Percentiles rank a stretch among this genome's conserved stretches.
Conservation (phyloP, 371 early-diverging fungal genomes). For the Circinella minor region DNA sequence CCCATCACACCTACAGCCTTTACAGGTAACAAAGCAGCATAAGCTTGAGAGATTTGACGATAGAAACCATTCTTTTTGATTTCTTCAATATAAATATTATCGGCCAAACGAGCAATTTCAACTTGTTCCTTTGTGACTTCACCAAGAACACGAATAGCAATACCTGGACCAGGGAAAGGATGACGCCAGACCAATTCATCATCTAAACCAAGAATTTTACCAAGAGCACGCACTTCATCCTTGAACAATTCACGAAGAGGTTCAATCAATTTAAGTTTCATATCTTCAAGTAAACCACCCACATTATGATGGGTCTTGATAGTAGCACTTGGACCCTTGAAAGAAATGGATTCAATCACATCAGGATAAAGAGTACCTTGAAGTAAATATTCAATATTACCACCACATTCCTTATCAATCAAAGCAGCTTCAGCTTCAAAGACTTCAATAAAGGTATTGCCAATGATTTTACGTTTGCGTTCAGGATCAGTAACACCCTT, state of each 20-base stretch:
- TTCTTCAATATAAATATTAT: slow-evolving; percentile 97
- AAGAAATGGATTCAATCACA: slow-evolving; percentile 97
- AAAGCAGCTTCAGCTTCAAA: slow-evolving; percentile 93
- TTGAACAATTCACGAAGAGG: slow-evolving; percentile 98
- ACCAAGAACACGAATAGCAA: slow-evolving; percentile 96
- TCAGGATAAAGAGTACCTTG: slow-evolving; percentile 99
- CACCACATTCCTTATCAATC: slow-evolving; percentile 79
- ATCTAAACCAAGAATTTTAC: slow-evolving; percentile 85
- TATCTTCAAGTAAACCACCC: slow-evolving; percentile 93
- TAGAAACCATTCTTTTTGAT: slow-evolving; percentile 96
- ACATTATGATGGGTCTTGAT: slow-evolving; percentile 99
- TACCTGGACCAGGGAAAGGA: slow-evolving; percentile 98
- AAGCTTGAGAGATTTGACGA: slow-evolving; percentile 96
- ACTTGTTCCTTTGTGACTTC: slow-evolving; percentile 94
- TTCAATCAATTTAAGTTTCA: slow-evolving; percentile 97
- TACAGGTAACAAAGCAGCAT: slow-evolving; percentile 93
- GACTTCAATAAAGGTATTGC: slow-evolving; percentile 97
- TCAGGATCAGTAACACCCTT: slow-evolving; percentile 95
- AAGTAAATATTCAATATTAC: slow-evolving; percentile 89
- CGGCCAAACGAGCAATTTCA: slow-evolving; percentile 91
- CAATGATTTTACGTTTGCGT: slow-evolving; percentile 97
- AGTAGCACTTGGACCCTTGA: slow-evolving; percentile 98
- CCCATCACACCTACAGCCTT: slow-evolving; percentile 99
- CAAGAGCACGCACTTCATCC: slow-evolving; percentile 97
- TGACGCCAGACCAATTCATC: slow-evolving; percentile 98